Evolutionary conservation across 1,284 basidiomycete genomes (phyloP).

Genomic region (Trametes pubescens): DNA sequence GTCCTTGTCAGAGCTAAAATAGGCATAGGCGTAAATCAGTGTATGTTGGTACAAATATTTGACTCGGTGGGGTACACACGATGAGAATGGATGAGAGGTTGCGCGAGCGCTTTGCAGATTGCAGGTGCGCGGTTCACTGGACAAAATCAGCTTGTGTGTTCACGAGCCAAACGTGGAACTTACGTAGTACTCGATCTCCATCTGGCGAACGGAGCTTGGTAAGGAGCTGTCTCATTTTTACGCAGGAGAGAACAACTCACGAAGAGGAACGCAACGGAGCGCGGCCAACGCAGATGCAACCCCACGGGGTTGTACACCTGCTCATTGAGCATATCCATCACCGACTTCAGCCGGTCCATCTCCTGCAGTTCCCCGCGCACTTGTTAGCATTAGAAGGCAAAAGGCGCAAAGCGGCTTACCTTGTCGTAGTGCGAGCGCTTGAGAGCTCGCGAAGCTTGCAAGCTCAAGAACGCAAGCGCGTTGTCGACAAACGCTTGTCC

Average conservation of each 20-base stretch:
- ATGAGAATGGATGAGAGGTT: neutral
- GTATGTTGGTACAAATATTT: neutral
- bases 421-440: conserved; percentile 77
- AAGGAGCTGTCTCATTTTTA: neutral
- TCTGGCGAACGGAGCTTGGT: conserved; percentile 46
- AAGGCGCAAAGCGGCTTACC: conserved; percentile 51
- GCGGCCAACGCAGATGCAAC: conserved; percentile 83
- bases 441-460: conserved; percentile 77
- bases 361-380: conserved; percentile 55
- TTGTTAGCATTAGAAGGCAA: neutral
- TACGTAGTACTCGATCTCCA: conserved; percentile 84
- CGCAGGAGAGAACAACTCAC: conserved; percentile 57
- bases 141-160: neutral
- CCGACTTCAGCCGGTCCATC: conserved; percentile 70
- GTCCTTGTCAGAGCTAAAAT: too few species aligned
- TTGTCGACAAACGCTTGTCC: conserved; percentile 72
- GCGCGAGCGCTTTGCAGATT: neutral
- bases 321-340: conserved; percentile 72
- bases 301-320: conserved; percentile 82
- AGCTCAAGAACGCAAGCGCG: conserved; percentile 70
- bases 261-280: conserved; percentile 83
- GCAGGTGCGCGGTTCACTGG: neutral
- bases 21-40: neutral
- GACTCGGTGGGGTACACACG: too few species aligned
- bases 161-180: conserved; percentile 30